Evolutionary conservation across 1,139 yeast species (phyloP).

Genomic region (Spathaspora sp.): DNA sequence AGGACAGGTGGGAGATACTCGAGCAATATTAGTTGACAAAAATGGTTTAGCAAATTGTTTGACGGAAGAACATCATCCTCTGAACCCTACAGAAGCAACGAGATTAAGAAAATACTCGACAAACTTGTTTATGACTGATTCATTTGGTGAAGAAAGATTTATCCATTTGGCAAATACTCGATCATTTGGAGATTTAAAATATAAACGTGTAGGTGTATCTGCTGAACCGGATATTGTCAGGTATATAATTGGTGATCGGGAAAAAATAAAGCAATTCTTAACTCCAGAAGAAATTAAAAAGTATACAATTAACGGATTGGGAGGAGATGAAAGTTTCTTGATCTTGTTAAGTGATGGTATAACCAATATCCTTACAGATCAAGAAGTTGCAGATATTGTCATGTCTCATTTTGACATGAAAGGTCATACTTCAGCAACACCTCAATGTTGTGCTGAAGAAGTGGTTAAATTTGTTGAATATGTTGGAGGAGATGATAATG

Average conservation of each 20-base stretch:
- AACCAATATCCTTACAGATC: slow-evolving; percentile 77
- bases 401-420: slow-evolving; percentile 67
- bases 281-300: slow-evolving; percentile 39
- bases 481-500: slow-evolving; percentile 91
- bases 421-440: slow-evolving; percentile 73
- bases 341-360: slow-evolving; percentile 86
- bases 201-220: slow-evolving; percentile 78
- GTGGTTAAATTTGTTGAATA: slow-evolving; percentile 81
- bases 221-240: slow-evolving; percentile 90
- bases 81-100: slow-evolving; percentile 73
- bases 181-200: slow-evolving; percentile 84
- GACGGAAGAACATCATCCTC: slow-evolving; percentile 84
- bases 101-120: slow-evolving; percentile 72
- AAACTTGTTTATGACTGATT: slow-evolving; percentile 77
- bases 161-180: slow-evolving; percentile 87
- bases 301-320: slow-evolving; percentile 50
- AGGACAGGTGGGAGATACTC: slow-evolving; percentile 94
- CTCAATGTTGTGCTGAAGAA: slow-evolving; percentile 84
- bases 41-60: slow-evolving; percentile 77
- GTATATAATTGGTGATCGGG: slow-evolving; percentile 57
- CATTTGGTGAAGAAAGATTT: slow-evolving; percentile 91
- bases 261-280: slow-evolving; percentile 31
- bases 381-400: slow-evolving; percentile 84
- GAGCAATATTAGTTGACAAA: slow-evolving; percentile 77
- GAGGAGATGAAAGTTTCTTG: slow-evolving; percentile 82